Base-by-base conservation (phyloP, 106 monocot genomes). In the Dioscorea zingiberensis region DNA sequence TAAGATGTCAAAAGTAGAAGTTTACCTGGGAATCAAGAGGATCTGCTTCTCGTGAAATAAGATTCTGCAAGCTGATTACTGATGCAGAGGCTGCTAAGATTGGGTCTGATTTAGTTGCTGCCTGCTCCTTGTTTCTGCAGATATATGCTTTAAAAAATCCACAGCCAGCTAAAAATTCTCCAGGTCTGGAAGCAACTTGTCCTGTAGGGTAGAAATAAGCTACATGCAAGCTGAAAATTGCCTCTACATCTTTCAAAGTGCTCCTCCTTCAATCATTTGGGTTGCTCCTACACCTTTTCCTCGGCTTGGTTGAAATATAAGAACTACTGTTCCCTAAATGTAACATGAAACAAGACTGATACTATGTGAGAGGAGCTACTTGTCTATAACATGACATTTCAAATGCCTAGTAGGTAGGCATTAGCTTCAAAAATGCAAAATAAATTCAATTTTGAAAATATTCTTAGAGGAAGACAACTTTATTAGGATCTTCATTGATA, bases 221-320 rank as follows among this genome's bases (percentile, higher is more conserved):
- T 0, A 27, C 26, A 25, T 78, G 78, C 7, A 67, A 27, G 12
- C 29, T 29, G 16, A 78, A 73, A 14, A 78, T 73, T 25, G 78
- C 78, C 38, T 73, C 78, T 16, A 62, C 78, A 23, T 47, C 27
- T 23, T 65, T 48, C 10, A 77, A n/a, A n/a, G 18, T 27, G 65
- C 77, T 22, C 77, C 77, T 48, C 27, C 73, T 48, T 32, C 54
- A 9, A 78, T 68, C 72, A 78, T 67, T 60, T 49, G 59, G 13
- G 3, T 21, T 11, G 78, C 78, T 55, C 78, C 78, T 0, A 21
- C 54, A 15, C 73, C 67, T n/a, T 8, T 17, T 48, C 73, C 78
- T 24, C 73, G 72, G 7, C 72, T 72, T 8, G 78, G 78, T 48
- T 78, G 78, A 57, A 78, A 78, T 18, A 78, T n/a, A 7, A 78